Evolutionary conservation across 306 rosid species (phyloP).

Genomic region (Ammopiptanthus mongolicus): DNA sequence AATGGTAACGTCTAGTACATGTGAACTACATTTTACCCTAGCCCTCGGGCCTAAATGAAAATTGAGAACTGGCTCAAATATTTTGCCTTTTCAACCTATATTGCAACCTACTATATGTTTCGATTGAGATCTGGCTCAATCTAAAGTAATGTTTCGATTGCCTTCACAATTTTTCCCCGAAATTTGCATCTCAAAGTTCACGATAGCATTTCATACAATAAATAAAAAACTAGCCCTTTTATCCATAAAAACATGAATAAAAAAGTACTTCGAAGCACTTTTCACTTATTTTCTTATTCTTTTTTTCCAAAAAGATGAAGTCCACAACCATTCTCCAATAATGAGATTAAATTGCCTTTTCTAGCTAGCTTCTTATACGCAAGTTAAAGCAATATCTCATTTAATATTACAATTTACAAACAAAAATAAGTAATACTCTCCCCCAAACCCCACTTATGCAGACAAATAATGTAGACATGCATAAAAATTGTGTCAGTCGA

Average conservation of each 20-base stretch:
- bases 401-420: constrained; percentile 28
- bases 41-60: no score
- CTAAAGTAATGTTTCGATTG: not conserved
- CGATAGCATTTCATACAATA: not conserved
- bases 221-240: not conserved
- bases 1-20: no score
- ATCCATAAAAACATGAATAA: not conserved
- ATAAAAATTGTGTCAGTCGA: constrained; percentile 49
- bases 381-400: not conserved
- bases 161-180: not conserved
- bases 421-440: constrained; percentile 25
- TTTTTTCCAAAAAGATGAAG: not conserved
- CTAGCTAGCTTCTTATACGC: not conserved
- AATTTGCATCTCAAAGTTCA: not conserved
- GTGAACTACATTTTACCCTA: no score
- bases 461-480: constrained; percentile 38
- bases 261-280: not conserved
- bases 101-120: no score
- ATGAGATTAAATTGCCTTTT: not conserved
- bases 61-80: no score
- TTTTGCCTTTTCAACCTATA: no score
- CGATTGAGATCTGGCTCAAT: not conserved
- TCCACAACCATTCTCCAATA: constrained; percentile 9
- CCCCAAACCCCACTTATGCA: constrained; percentile 19
- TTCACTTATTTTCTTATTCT: not conserved